Conservation (phyloP, 169 alveolate genomes). For the Pseudocohnilembus persalinus region DNA sequence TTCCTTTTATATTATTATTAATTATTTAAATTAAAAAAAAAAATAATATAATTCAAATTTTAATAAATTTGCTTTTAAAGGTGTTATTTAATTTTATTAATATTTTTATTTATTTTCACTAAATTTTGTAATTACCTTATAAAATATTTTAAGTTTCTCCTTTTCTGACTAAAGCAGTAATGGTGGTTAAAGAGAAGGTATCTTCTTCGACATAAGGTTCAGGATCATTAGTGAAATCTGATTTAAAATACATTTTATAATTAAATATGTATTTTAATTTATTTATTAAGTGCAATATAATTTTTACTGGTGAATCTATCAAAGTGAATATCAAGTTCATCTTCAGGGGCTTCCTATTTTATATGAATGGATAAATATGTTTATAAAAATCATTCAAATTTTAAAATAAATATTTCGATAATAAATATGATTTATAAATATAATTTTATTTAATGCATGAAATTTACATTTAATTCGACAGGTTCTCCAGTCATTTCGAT, state of each 20-base stretch:
- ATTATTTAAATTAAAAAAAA: too few species aligned
- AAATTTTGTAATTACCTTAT: not conserved
- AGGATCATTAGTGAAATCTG: not conserved
- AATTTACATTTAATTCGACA: too few species aligned
- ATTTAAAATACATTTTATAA: too few species aligned
- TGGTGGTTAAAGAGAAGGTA: slow-evolving; percentile 26
- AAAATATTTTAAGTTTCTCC: slow-evolving; percentile 35
- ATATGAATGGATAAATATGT: not conserved
- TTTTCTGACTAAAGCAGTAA: slow-evolving; percentile 42
- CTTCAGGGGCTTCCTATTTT: slow-evolving; percentile 9
- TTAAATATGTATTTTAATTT: too few species aligned
- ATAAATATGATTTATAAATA: too few species aligned
- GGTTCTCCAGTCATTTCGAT: slow-evolving; percentile 39
- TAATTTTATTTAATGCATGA: too few species aligned
- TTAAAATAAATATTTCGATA: not conserved
- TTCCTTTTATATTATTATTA: too few species aligned
- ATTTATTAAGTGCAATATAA: too few species aligned
- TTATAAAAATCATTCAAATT: not conserved
- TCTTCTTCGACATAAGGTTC: slow-evolving; percentile 13
- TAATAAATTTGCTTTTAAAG: not conserved
- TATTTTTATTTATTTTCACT: too few species aligned
- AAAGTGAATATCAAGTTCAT: not conserved
- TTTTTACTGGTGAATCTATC: slow-evolving; percentile 1
- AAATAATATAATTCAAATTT: not conserved
- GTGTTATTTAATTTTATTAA: too few species aligned